Base-by-base conservation (phyloP, 176 grass and related monocot genomes). In the Aegilops speltoides region DNA sequence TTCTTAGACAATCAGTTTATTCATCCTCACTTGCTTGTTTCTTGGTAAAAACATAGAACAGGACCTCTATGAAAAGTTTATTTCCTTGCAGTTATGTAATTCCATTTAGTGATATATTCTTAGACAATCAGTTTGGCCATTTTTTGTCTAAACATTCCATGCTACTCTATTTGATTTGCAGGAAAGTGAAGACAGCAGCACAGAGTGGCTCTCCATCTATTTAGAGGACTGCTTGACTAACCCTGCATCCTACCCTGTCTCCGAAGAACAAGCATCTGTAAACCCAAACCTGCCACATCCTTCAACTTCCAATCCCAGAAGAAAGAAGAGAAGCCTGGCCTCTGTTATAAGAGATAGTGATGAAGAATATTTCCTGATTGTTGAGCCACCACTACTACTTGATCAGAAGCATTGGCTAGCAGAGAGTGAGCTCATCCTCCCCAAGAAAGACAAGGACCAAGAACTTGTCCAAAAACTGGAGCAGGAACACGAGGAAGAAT, bases 371-470 rank as follows among this genome's bases (percentile, higher is more conserved):
- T 29, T 85, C 56, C 61, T 91, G 74, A 50, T 87, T 43, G 63
- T 89, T 32, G 73, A 90, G 90, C 88, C 90, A 64, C 87, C 89
- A 0, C 83, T 91, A 14, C 90, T 90, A 14, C 89, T 90, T 16
- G 86, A 99, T 66, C 97, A 89, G 73, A 90, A 93, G 46, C 56
- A 94, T 31, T 99, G 97, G 97, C 68, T 99, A 59, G 97, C 97
- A 32, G 97, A 99, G 78, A 99, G 97, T 59, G 94, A 99, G 88
- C 92, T 95, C 82, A 87, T 99, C 79, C 84, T 90, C 83, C 94
- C 92, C 23, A 89, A 90, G 88, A 89, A 82, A 87, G 88, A 87
- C 23, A 88, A 60, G 32, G 89, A 88, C 38, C 82, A 82, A 66
- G 89, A 87, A 85, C 82, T 77, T n/a, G 70, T 79, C 70, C 86